Base-by-base conservation (phyloP, 129 eudicot genomes). In the Tanacetum coccineum region DNA sequence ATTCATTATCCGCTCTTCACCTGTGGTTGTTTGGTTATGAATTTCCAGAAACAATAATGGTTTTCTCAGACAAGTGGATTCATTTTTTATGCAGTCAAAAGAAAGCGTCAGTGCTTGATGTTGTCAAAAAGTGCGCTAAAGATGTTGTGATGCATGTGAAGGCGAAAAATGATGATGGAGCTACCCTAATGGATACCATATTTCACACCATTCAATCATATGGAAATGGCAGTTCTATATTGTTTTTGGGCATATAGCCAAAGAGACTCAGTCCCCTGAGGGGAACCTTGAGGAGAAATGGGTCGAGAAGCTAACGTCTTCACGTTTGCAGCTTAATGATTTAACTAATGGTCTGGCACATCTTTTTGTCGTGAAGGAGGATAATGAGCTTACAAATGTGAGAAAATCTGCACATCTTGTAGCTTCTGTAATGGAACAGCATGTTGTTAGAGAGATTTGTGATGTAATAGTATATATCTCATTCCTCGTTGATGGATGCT, bases 21-120 rank as follows among this genome's bases (percentile, higher is more conserved):
- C 81, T 85, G 8, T 81, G 91, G 91, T 55, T 85, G 32, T 66
- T 85, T 13, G 91, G 91, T 13, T 85, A 85, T 10, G 87, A 85
- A 51, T 85, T 85, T 32, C 91, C 91, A 11, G 91, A 85, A 65
- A 85, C 87, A 18, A 76, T 85, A 13, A 85, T 85, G 85, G 84
- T 85, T 45, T 85, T 85, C 68, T 71, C 74, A n/a, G 71, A 69
- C 51, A 81, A 85, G 68, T 82, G 79, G 74, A 79, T 85, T 4
- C 87, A 85, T n/a, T n/a, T n/a, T n/a, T n/a, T n/a, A n/a, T n/a
- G n/a, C n/a, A n/a, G n/a, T n/a, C n/a, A n/a, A n/a, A n/a, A n/a
- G n/a, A n/a, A n/a, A n/a, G n/a, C n/a, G n/a, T n/a, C n/a, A n/a
- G n/a, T n/a, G n/a, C n/a, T n/a, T n/a, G n/a, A n/a, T n/a, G n/a